phyloP scores from a whole-genome alignment of 148 eudicot species.

The Nepenthes mirabilis region DNA sequence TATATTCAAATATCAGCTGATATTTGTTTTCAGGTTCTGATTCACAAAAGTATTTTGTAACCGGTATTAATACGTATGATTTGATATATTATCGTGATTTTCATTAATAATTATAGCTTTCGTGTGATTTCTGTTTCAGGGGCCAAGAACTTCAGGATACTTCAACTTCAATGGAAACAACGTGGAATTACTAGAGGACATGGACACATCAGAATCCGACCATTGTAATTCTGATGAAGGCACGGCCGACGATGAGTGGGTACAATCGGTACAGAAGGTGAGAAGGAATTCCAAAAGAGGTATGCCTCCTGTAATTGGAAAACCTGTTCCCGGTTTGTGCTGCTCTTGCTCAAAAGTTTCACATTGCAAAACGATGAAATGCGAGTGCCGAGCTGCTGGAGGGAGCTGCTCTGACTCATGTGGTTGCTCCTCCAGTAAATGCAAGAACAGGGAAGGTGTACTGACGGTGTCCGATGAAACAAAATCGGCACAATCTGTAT shows the following conservation, averaged over 20 bases:
- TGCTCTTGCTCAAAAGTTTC: slow-evolving; percentile 67
- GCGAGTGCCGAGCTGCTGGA: slow-evolving; percentile 62
- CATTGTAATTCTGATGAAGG: slow-evolving; percentile 22
- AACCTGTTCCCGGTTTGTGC: slow-evolving; percentile 25
- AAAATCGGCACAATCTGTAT: slow-evolving; percentile 5
- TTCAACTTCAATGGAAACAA: slow-evolving; percentile 23
- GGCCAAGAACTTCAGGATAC: slow-evolving; percentile 36
- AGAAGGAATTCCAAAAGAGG: slow-evolving; percentile 26
- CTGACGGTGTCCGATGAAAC: slow-evolving; percentile 11
- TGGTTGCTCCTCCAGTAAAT: slow-evolving; percentile 42
- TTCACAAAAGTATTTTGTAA: too few relatives aligned
- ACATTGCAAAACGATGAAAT: slow-evolving; percentile 64
- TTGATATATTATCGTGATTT: background rate
- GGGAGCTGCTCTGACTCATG: slow-evolving; percentile 48
- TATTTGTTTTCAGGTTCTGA: too few relatives aligned
- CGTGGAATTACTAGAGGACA: slow-evolving; percentile 48
- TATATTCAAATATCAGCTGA: too few relatives aligned
- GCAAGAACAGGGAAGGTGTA: slow-evolving; percentile 33
- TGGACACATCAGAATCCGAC: slow-evolving; percentile 80
- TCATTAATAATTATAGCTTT: background rate
- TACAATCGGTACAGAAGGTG: slow-evolving; percentile 12
- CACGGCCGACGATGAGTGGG: slow-evolving; percentile 34
- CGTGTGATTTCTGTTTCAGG: slow-evolving; percentile 23
- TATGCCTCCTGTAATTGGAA: slow-evolving; percentile 11
- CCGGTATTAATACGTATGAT: too few relatives aligned